A percentile compares a stretch with the other conserved stretches of the same genome.
Evolutionary conservation across 805 yeast genomes (phyloP).

Genomic region (Lachancea quebecensis): DNA sequence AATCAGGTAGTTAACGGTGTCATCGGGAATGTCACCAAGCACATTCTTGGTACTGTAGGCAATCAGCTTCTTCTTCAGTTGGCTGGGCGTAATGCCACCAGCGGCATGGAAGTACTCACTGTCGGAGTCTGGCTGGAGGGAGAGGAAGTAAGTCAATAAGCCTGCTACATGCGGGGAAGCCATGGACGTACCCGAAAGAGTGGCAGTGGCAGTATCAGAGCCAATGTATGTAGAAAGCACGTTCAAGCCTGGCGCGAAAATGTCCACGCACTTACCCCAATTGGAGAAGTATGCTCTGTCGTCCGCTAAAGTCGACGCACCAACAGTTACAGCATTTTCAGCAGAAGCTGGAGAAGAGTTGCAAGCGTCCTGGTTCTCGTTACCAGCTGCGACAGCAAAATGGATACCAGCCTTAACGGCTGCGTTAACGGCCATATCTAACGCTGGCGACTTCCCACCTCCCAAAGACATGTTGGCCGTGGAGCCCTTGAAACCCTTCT

Average conservation of each 20-base stretch:
- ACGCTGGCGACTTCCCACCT: constrained; percentile 84
- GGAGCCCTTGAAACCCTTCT: constrained; percentile 72
- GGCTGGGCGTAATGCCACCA: constrained; percentile 56
- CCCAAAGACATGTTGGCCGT: constrained; percentile 92
- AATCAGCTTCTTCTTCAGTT: constrained; percentile 68
- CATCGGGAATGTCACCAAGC: constrained; percentile 57
- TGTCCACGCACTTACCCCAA: constrained; percentile 92
- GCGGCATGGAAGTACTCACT: constrained; percentile 56
- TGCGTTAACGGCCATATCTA: constrained; percentile 83
- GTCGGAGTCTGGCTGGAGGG: constrained; percentile 70
- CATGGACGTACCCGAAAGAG: constrained; percentile 95
- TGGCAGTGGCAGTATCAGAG: constrained; percentile 66
- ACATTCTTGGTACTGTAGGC: constrained; percentile 57
- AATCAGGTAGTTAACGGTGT: constrained; percentile 70
- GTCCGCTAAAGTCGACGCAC: constrained; percentile 87
- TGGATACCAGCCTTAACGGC: constrained; percentile 85
- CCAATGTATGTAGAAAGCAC: constrained; percentile 81
- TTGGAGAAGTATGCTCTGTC: constrained; percentile 92
- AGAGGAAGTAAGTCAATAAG: constrained; percentile 78
- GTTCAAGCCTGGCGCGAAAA: constrained; percentile 94
- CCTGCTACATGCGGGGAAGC: constrained; percentile 97
- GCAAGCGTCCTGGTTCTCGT: constrained; percentile 90
- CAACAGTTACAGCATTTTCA: constrained; percentile 80
- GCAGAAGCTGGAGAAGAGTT: constrained; percentile 87
- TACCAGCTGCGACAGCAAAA: constrained; percentile 96